Base-by-base conservation (phyloP, 2,329 filamentous ascomycete genomes). In the Xylaria sp. region DNA sequence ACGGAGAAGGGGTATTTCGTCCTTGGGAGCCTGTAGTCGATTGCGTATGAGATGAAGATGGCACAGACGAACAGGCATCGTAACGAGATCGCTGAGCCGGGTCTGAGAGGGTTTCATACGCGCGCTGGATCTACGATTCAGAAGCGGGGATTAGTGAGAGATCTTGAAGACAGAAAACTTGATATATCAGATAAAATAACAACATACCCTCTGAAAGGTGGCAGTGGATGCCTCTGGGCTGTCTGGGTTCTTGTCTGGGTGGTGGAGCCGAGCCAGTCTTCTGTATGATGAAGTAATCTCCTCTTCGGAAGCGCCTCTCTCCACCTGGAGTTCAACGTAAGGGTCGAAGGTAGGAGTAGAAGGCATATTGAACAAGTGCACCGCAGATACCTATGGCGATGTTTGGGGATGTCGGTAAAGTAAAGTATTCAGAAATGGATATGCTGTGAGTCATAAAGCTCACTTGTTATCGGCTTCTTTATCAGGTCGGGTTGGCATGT, bases 221-320 rank as follows among this genome's bases (percentile, higher is more conserved):
- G 20, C 49, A 0, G 66, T 69, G 1, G 66, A 63, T 16, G 53
- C 56, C 26, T 61, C 56, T 1, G 43, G 13, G 13, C 63, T 57
- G 2, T 46, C 44, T 1, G 54, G 63, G 38, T 69, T 68, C 53
- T 59, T 66, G 40, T 70, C 65, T 0, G 66, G 66, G 34, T 69
- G 64, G n/a, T 66, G 53, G 2, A 63, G 44, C 0, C 39, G 53
- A 3, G 63, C 66, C 7, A 69, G 26, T 1, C 60, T 60, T 7
- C 60, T 60, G 46, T 66, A 69, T 7, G 65, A 51, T 1, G 59
- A 38, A 7, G 48, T 64, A 39, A 69, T 56, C 4, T 70, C 60
- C 9, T 60, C 34, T 0, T 38, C 3, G 1, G 64, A 57, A 2
- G 64, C 67, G 1, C 51, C 55, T 16, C 18, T 26, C 9, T 59